Base-by-base conservation (phyloP, 371 early-diverging fungal genomes). In the Mortierella sp. region DNA sequence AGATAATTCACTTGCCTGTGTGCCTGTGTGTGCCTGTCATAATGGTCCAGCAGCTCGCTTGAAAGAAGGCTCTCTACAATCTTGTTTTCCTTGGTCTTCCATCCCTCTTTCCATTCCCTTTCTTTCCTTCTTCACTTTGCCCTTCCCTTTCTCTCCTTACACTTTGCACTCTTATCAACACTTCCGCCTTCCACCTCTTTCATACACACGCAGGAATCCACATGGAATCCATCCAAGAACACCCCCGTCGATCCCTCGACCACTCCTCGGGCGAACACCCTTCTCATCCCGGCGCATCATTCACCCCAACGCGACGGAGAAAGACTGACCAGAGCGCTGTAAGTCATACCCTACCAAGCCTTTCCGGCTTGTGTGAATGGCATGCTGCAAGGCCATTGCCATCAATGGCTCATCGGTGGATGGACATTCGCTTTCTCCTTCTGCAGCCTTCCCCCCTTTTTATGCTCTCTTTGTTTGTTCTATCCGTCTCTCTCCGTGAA, bases 291-390 rank as follows among this genome's bases (percentile, higher is more conserved):
- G 44, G 39, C 70, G 19, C 58, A 29, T 31, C 70, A 40, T 43
- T 34, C 34, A 8, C 70, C 39, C 58, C 55, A 37, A 26, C 70
- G 41, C 70, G 70, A 55, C 40, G 70, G 34, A 61, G 70, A 40
- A 70, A 70, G 29, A 61, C 70, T n/a, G 70, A 70, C 70, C 70
- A 69, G 26, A 44, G 58, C 37, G 55, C 43, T n/a, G 70, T 69
- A 69, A 55, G 70, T 48, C 10, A 31, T 61, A 26, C 40, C 39
- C 45, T 24, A 40, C 52, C 50, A 8, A 34, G 29, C 1, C 34
- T 31, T 34, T 0, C 26, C 14, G 31, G 2, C 45, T 47, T 37
- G 52, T n/a, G 4, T 52, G 26, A 34, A 45, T 31, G 34, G 31
- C 19, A 40, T 2, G 29, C 31, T 22, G 8, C 34, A 16, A 29